Conservation (phyloP, 371 early-diverging fungal genomes). For the Sporodiniella umbellata region DNA sequence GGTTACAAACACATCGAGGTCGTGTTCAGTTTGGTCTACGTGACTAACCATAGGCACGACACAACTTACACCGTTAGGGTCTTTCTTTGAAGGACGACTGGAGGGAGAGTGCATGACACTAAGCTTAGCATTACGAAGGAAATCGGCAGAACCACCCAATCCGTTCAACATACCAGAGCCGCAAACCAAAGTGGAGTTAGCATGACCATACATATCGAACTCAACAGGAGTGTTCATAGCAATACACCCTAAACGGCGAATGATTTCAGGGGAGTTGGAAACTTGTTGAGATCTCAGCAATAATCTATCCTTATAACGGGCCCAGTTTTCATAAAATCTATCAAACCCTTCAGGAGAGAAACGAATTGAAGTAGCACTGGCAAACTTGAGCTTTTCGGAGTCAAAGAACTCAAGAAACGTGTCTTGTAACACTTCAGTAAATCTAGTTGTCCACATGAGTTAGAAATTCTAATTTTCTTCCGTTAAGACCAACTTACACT, state of each 20-base stretch:
- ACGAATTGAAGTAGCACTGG: slow-evolving; percentile 52
- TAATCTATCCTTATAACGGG: slow-evolving; percentile 41
- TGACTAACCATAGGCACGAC: slow-evolving; percentile 51
- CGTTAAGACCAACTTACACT: slow-evolving; percentile 51
- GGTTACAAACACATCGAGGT: slow-evolving; percentile 50
- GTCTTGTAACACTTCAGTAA: slow-evolving; percentile 50
- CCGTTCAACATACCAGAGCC: slow-evolving; percentile 57
- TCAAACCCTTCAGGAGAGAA: slow-evolving; percentile 56
- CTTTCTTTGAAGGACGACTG: slow-evolving; percentile 45
- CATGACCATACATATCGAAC: slow-evolving; percentile 55
- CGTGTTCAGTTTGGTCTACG: slow-evolving; percentile 55
- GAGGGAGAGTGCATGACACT: slow-evolving; percentile 56
- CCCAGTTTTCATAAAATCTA: slow-evolving; percentile 51
- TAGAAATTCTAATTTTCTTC: too few species aligned
- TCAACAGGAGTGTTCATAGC: slow-evolving; percentile 60
- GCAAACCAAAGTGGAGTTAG: slow-evolving; percentile 51
- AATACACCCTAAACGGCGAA: slow-evolving; percentile 52
- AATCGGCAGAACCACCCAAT: slow-evolving; percentile 52
- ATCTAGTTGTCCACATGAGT: too few species aligned
- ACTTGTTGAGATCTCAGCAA: slow-evolving; percentile 54
- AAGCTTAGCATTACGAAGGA: slow-evolving; percentile 49
- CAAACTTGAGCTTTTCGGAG: slow-evolving; percentile 48
- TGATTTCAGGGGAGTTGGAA: slow-evolving; percentile 52
- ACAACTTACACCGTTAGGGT: slow-evolving; percentile 49
- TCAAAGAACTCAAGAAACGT: slow-evolving; percentile 56